phyloP scores from a whole-genome alignment of 2,329 filamentous ascomycete genomes.

The Ilyonectria robusta region DNA sequence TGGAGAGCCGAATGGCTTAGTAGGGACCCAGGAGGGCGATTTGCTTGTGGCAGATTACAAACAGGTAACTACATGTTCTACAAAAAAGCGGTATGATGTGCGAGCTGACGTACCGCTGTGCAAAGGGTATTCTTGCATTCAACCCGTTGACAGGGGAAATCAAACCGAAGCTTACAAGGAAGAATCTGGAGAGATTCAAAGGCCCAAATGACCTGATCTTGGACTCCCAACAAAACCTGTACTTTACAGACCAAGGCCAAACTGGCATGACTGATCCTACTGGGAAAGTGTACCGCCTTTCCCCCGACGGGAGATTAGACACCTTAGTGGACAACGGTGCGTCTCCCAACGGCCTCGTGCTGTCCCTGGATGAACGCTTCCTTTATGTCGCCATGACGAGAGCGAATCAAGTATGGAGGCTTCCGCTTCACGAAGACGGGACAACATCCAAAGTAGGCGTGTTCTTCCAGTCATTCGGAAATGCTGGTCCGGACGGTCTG shows the following conservation, averaged over 20 bases:
- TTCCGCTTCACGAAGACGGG: conserved; percentile 56
- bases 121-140: conserved; percentile 52
- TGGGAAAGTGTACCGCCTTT: conserved; percentile 56
- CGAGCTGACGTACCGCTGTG: too few relatives aligned
- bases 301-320: conserved; percentile 54
- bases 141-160: conserved; percentile 49
- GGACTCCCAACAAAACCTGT: conserved; percentile 54
- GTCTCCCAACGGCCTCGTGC: conserved; percentile 57
- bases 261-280: conserved; percentile 59
- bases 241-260: conserved; percentile 62
- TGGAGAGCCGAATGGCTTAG: conserved; percentile 59
- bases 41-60: conserved; percentile 59
- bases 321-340: conserved; percentile 55
- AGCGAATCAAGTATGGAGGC: conserved; percentile 58
- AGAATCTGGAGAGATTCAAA: conserved; percentile 60
- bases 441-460: conserved; percentile 55
- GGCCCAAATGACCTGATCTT: conserved; percentile 59
- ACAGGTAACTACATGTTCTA: conserved; percentile 46
- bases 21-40: conserved; percentile 50
- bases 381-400: conserved; percentile 58
- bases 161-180: conserved; percentile 50
- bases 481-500: conserved; percentile 57
- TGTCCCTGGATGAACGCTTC: conserved; percentile 56
- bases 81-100: too few relatives aligned
- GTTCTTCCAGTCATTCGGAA: conserved; percentile 59